Evolutionary conservation across 805 yeast genomes (phyloP), one percentile per base, ranked within the genome.

Genomic region (Vanderwaltozyma verrucispora): DNA sequence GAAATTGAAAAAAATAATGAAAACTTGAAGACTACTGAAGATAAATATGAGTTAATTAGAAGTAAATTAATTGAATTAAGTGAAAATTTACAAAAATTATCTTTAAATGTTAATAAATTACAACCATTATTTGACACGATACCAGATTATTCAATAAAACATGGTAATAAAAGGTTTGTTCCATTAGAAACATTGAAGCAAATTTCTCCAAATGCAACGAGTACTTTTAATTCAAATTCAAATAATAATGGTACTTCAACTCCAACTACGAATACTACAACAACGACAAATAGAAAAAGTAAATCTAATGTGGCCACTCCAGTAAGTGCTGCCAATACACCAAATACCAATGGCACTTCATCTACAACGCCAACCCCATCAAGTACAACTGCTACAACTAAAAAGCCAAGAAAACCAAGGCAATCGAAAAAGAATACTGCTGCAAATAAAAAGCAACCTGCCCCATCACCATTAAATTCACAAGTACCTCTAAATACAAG

Each of bases 351-450:
- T 6, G 17, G 35, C 12, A 28, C 37, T 2, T 39, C 40, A 17
- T 39, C 41, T 5, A 18, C 43, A 8, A 28, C 30, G 12, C 38
- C 42, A 28, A 39, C 47, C 18, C 39, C 46, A 24, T 38, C 51
- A 10, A 44, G 42, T 8, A 24, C 43, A 8, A 31, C 37, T 13
- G 43, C 44, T 17, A 35, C 43, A 9, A 38, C 52, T 4, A 54
- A 54, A 39, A 55, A 53, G 24, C 53, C 54, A 35, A 40, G 57
- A 35, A 53, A 52, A 33, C 55, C 57, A 30, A 51, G 59, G 29
- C 48, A 45, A 27, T 29, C 44, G 15, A 44, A 41, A 39, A 44
- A 44, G 23, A 33, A 40, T 6, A 32, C 47, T 1, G 31, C 37
- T 10, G 17, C 31, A 16, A 25, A 24, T 12, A 35, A 32, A 24